Evolutionary conservation across 192 early-diverging fungal species (phyloP).

Genomic region (Entrophospora sp.): DNA sequence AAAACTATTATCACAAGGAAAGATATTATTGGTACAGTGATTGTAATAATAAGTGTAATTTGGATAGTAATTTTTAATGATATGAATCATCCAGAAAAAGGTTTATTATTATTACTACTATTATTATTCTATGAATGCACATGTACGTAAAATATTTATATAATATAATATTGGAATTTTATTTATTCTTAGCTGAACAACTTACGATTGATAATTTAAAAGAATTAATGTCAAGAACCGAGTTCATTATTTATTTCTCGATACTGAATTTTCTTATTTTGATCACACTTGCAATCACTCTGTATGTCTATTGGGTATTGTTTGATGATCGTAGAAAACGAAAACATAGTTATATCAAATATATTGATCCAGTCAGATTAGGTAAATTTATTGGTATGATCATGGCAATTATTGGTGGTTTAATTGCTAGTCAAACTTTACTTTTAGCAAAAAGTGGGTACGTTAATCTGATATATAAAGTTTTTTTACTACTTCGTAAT

Average conservation of each 20-base stretch:
- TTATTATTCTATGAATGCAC: background rate
- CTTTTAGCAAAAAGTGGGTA: slow-evolving; percentile 51
- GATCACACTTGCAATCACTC: background rate
- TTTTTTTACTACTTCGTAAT: too few relatives aligned
- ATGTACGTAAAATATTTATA: background rate
- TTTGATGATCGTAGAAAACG: slow-evolving; percentile 23
- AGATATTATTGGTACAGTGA: slow-evolving; percentile 45
- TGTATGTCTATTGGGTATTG: slow-evolving; percentile 11
- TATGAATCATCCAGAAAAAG: slow-evolving; percentile 36
- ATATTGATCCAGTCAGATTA: slow-evolving; percentile 23
- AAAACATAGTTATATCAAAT: slow-evolving; percentile 20
- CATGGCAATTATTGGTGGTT: slow-evolving; percentile 45
- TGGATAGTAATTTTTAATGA: slow-evolving; percentile 54
- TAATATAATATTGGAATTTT: background rate
- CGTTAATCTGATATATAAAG: background rate
- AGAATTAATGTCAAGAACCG: background rate
- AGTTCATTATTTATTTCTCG: slow-evolving; percentile 1
- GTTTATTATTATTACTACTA: slow-evolving; percentile 18
- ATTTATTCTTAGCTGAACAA: background rate
- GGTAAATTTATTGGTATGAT: slow-evolving; percentile 45
- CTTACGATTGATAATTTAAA: background rate
- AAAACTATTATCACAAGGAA: slow-evolving; percentile 41
- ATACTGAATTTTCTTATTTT: slow-evolving; percentile 8
- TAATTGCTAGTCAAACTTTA: slow-evolving; percentile 50
- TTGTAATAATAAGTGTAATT: slow-evolving; percentile 44